phyloP scores from a whole-genome alignment of 2,329 filamentous ascomycete genomes.

The Claviceps quebecensis region DNA sequence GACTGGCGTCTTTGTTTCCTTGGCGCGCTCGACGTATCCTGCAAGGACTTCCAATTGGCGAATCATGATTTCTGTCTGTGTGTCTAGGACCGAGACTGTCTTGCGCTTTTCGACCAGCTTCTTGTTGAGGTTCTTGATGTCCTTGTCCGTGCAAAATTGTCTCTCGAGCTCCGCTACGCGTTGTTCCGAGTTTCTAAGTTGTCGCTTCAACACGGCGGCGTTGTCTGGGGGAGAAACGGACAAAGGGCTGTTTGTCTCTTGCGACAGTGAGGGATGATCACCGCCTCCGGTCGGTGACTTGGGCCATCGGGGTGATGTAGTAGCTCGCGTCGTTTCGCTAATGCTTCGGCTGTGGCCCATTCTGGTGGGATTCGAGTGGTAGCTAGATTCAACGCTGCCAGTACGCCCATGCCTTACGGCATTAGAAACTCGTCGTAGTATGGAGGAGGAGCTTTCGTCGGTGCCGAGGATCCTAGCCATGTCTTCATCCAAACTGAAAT shows the following conservation, averaged over 20 bases:
- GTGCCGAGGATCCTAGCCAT: conserved; percentile 76
- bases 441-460: conserved; percentile 63
- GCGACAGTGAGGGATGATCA: conserved; percentile 31
- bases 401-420: conserved; percentile 87
- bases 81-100: conserved; percentile 86
- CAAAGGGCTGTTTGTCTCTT: conserved; percentile 58
- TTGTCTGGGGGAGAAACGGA: conserved; percentile 53
- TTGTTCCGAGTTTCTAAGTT: conserved; percentile 69
- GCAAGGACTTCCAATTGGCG: conserved; percentile 81
- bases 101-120: conserved; percentile 87
- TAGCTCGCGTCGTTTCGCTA: conserved; percentile 51
- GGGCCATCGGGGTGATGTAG: conserved; percentile 55
- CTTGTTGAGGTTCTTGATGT: conserved; percentile 65
- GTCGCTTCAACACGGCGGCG: conserved; percentile 52
- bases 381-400: conserved; percentile 55
- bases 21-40: conserved; percentile 75
- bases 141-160: conserved; percentile 54
- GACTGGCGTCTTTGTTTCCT: conserved; percentile 65
- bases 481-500: conserved; percentile 92
- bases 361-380: conserved; percentile 21
- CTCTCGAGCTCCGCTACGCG: conserved; percentile 74
- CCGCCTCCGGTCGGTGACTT: conserved; percentile 47
- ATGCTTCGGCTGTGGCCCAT: conserved; percentile 45
- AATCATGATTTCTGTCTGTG: conserved; percentile 90
- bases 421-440: conserved; percentile 81